Evolutionary conservation across 768 basidiomycete species (phyloP).

Genomic region (Termitomyces sp.): DNA sequence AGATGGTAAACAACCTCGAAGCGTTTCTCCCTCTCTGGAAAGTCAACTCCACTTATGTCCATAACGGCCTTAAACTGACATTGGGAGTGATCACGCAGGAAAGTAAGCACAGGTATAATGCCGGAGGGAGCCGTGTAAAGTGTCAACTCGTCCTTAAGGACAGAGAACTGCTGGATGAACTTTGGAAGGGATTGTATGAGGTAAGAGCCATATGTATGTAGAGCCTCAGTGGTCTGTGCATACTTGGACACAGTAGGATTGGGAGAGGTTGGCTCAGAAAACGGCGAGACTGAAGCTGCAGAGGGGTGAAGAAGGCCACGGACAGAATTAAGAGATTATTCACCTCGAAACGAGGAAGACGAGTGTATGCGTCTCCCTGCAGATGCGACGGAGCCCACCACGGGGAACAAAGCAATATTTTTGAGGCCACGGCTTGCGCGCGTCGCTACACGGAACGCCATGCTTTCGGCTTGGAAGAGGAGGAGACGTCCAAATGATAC

Average conservation of each 20-base stretch:
- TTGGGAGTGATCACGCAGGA: slow-evolving; percentile 92
- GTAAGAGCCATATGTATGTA: slow-evolving; percentile 93
- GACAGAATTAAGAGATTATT: neutral
- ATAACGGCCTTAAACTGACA: slow-evolving; percentile 90
- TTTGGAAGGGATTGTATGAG: slow-evolving; percentile 91
- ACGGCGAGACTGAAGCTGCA: slow-evolving; percentile 69
- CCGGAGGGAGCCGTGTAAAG: slow-evolving; percentile 82
- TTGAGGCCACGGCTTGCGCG: slow-evolving; percentile 39
- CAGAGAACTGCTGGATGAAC: slow-evolving; percentile 96
- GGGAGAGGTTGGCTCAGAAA: slow-evolving; percentile 83
- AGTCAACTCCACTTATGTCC: slow-evolving; percentile 96
- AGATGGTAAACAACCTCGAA: slow-evolving; percentile 98
- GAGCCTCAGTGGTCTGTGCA: slow-evolving; percentile 65
- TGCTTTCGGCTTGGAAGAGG: slow-evolving; percentile 16
- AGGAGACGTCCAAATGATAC: slow-evolving; percentile 3
- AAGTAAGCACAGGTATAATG: slow-evolving; percentile 80
- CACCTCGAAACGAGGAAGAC: slow-evolving; percentile 46
- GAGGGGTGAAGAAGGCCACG: neutral
- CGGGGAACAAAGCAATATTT: slow-evolving; percentile 30
- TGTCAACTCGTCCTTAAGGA: slow-evolving; percentile 92
- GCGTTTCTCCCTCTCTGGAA: slow-evolving; percentile 85
- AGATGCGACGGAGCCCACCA: slow-evolving; percentile 18
- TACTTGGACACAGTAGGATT: slow-evolving; percentile 76
- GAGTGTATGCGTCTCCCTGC: slow-evolving; percentile 42
- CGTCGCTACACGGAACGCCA: slow-evolving; percentile 43